Evolutionary conservation across 805 yeast genomes (phyloP), one percentile per base, ranked within the genome.

Genomic region (Monosporozyma servazzii): DNA sequence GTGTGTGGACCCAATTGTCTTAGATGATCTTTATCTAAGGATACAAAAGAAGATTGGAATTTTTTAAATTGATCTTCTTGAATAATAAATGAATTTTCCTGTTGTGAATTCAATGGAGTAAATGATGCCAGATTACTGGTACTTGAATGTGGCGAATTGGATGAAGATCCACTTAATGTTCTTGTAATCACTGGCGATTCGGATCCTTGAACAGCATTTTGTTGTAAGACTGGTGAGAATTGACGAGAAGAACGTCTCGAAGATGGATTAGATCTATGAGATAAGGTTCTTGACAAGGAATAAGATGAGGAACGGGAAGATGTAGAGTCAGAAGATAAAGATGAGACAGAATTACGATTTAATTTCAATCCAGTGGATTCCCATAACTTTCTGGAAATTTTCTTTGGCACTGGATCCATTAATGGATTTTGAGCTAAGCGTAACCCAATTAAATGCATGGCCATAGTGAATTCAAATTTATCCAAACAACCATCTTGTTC

Each of bases 401-500:
- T 46, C 5, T 68, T 55, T 8, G 87, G 84, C 59, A 88, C 72
- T 47, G 80, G 78, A 49, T 75, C 75, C 59, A 86, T 69, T 3
- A 79, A 58, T 30, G 88, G 85, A 60, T 80, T 78, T 61, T 88
- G 73, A 27, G 84, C 72, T 55, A 88, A 80, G 15, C 59, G 51
- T 39, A 66, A 51, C 65, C 91, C 97, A 56, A 93, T 87, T 62
- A 93, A 75, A 68, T 87, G 95, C 98, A 93, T 91, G 8, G 98
- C 97, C 58, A 91, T 77, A 43, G 87, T 79, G 59, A 93, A 93
- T 64, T 88, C 89, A 21, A 82, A 75, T 62, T 81, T 78, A 51
- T 78, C 74, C 59, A 93, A 78, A 51, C 77, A 75, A 5, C 99
- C 99, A 1, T 76, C 68, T 59, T 81, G 81, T 48, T 78, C 77